Base-by-base conservation (phyloP, 2,329 filamentous ascomycete genomes). In the Neoascochyta sp. region DNA sequence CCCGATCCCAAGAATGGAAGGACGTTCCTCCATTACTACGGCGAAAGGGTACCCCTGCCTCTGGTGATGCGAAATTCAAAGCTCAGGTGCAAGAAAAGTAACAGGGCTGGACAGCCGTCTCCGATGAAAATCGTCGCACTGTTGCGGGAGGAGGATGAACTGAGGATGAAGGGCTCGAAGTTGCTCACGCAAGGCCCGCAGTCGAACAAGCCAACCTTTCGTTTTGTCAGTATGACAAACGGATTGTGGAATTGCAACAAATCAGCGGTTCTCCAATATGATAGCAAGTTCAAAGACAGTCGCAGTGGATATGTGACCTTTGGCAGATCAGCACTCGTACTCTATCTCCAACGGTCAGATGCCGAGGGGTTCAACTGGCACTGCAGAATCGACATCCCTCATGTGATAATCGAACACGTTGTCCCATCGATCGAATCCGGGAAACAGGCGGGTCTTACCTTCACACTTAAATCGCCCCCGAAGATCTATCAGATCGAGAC, bases 221-320 rank as follows among this genome's bases (percentile, higher is more conserved):
- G 18, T 29, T 62, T 52, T 38, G 24, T 46, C 9, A 51, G 57
- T 15, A 39, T 47, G 12, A 52, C 40, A 13, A 45, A 69, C 7
- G 61, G 73, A 4, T 43, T 64, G 2, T 73, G 68, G 67, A 53
- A 54, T 21, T 71, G 68, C 36, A 39, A 57, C 16, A 32, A 18
- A 5, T 21, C 27, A 1, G 44, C 47, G 4, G 41, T 47, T 2
- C 45, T 64, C 8, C 50, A 58, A 4, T 75, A 72, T 39, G 51
- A 62, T 4, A 46, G 60, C 2, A 64, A 71, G 32, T 63, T 58
- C 27, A 44, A 45, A 13, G 50, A 75, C 69, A 34, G 52, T 50
- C 36, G 54, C 35, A 24, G 53, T 22, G 73, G 68, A 1, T 61
- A 34, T 1, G 45, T 66, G 22, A 51, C 53, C 4, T 58, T 69